Evolutionary conservation across 306 rosid genomes (phyloP).

Genomic region (Notholithocarpus densiflorus): DNA sequence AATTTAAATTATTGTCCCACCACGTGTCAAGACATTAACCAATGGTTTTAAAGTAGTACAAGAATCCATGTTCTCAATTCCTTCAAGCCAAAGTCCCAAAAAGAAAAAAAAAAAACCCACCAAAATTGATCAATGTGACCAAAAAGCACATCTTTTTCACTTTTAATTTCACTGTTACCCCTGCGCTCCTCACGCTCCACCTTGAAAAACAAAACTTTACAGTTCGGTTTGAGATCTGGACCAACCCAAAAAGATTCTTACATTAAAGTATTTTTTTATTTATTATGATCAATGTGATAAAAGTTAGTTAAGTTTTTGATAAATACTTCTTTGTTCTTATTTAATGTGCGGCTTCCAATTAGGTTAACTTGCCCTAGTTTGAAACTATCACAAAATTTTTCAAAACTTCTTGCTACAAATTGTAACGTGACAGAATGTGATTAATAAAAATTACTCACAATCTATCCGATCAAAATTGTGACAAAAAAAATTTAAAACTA

Average conservation of each 20-base stretch:
- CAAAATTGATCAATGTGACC: not conserved
- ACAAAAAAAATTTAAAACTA: too few species aligned
- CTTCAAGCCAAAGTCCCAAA: constrained; percentile 38
- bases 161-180: constrained; percentile 32
- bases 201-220: constrained; percentile 14
- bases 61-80: constrained; percentile 5
- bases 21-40: constrained; percentile 4
- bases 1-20: not conserved
- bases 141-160: not conserved
- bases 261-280: not conserved
- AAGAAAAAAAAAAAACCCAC: constrained; percentile 17
- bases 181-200: constrained; percentile 48
- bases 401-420: too few species aligned
- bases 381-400: too few species aligned
- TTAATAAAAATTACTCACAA: too few species aligned
- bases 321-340: too few species aligned
- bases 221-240: constrained; percentile 41
- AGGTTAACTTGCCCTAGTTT: too few species aligned
- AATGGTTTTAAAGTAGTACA: not conserved
- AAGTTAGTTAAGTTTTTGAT: too few species aligned
- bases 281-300: not conserved
- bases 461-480: too few species aligned
- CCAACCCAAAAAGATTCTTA: constrained; percentile 42
- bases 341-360: too few species aligned
- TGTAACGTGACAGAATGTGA: fast-evolving